Conservation (phyloP, 1,284 basidiomycete species). For the Apiotrichum veenhuisii region DNA sequence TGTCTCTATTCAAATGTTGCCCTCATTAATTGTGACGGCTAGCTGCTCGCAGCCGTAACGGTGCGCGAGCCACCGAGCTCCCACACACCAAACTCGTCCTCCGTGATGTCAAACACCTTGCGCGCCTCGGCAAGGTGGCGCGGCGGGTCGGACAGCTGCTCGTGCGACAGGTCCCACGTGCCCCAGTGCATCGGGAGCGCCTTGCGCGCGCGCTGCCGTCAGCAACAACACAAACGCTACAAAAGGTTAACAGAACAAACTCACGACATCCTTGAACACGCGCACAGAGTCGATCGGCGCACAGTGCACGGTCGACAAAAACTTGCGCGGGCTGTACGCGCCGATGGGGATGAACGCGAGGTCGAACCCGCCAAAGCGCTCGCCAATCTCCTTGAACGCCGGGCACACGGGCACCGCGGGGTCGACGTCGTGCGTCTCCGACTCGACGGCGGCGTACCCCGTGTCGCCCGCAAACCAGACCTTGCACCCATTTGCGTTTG, state of each 20-base stretch:
- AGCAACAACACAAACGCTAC: background rate
- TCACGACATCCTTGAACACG: constrained; percentile 60
- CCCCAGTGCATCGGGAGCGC: constrained; percentile 71
- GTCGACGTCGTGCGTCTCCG: constrained; percentile 50
- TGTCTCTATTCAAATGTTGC: background rate
- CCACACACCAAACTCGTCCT: constrained; percentile 53
- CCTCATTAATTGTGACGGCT: background rate
- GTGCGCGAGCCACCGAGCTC: constrained; percentile 11
- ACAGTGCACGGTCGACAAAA: constrained; percentile 61
- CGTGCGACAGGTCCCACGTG: constrained; percentile 49
- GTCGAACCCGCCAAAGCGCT: constrained; percentile 58
- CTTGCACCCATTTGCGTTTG: constrained; percentile 4
- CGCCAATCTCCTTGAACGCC: constrained; percentile 26
- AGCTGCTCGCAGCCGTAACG: background rate
- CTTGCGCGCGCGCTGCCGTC: constrained; percentile 49
- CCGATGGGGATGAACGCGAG: constrained; percentile 63
- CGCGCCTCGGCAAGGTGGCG: constrained; percentile 55
- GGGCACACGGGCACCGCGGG: constrained; percentile 50
- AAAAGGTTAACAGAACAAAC: constrained; percentile 23
- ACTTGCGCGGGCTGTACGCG: constrained; percentile 60
- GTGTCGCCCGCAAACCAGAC: constrained; percentile 70
- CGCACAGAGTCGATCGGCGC: constrained; percentile 62
- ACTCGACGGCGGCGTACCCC: constrained; percentile 50
- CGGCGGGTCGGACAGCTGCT: constrained; percentile 61
- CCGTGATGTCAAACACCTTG: constrained; percentile 54